These are phyloP conservation scores for Alternaria sp. DNA, from an alignment of 2,329 filamentous ascomycete species.

Conservation along the genomic window DNA sequence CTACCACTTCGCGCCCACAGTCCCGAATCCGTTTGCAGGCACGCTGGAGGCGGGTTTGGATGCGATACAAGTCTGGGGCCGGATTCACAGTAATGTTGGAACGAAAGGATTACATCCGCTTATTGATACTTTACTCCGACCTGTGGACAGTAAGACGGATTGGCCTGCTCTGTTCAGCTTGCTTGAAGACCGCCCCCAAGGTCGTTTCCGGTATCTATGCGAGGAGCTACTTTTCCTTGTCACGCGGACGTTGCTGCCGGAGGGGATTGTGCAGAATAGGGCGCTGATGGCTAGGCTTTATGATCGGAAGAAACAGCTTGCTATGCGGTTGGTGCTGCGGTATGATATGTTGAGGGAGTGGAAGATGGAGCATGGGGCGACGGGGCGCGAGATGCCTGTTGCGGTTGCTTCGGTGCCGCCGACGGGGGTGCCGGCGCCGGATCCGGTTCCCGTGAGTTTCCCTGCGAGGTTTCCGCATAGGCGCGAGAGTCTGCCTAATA, in stretches of 20 bases:
- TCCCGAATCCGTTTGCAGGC: slow-evolving; percentile 32
- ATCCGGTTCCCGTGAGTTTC: not conserved
- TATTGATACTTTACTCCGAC: slow-evolving; percentile 10
- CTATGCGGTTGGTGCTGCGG: slow-evolving; percentile 25
- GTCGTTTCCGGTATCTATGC: slow-evolving; percentile 5
- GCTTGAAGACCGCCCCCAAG: rapidly evolving
- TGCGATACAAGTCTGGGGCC: slow-evolving; percentile 24
- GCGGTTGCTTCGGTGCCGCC: slow-evolving; percentile 11
- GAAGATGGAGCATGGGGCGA: slow-evolving; percentile 9
- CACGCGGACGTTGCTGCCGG: slow-evolving; percentile 32
- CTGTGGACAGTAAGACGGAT: slow-evolving; percentile 12
- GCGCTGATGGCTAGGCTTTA: slow-evolving; percentile 25
- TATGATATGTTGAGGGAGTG: slow-evolving; percentile 39
- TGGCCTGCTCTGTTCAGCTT: slow-evolving; percentile 12
- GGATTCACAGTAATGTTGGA: not conserved
- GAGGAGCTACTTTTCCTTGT: slow-evolving; percentile 31
- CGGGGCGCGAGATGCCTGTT: slow-evolving; percentile 6
- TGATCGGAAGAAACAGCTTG: slow-evolving; percentile 22
- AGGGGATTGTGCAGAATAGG: slow-evolving; percentile 36
- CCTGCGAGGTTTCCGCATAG: not conserved
- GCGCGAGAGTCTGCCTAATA: too few species aligned
- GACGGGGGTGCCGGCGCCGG: not conserved
- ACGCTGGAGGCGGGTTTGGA: slow-evolving; percentile 31
- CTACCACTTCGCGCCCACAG: slow-evolving; percentile 25
- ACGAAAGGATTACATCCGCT: not conserved